These are phyloP conservation scores for Yamagishiella unicocca DNA, from an alignment of 139 green algal species.

Conservation along the genomic window DNA sequence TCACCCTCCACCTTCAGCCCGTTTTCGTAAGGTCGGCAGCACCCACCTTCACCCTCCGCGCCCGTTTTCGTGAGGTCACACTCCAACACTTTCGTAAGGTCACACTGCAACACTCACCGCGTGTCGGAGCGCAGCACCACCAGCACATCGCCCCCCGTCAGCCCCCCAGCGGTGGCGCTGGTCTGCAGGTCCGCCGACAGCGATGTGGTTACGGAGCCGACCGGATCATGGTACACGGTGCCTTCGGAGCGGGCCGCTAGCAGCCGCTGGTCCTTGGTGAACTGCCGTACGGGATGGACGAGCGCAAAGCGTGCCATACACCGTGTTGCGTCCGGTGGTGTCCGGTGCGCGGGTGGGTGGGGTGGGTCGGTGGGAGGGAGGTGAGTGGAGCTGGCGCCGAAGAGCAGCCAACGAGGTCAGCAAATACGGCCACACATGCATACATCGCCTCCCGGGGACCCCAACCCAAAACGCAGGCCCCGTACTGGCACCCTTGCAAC, in stretches of 20 bases:
- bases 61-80: no score
- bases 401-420: no score
- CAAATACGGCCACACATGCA: no score
- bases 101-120: no score
- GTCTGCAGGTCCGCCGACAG: slow-evolving; percentile 65
- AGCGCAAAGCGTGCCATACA: no score
- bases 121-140: not conserved
- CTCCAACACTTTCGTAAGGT: no score
- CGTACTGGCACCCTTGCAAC: no score
- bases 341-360: not conserved
- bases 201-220: slow-evolving; percentile 60
- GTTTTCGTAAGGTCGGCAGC: no score
- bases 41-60: not conserved
- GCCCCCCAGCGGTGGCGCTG: not conserved
- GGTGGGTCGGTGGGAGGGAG: not conserved
- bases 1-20: no score
- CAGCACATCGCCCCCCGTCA: slow-evolving; percentile 11
- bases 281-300: slow-evolving; percentile 2
- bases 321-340: not conserved
- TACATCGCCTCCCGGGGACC: no score
- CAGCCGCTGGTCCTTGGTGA: slow-evolving; percentile 52
- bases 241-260: slow-evolving; percentile 57
- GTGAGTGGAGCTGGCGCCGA: not conserved
- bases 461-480: no score
- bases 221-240: slow-evolving; percentile 66